These are phyloP conservation scores for Chytriomyces sp. DNA, from an alignment of 192 early-diverging fungal genomes.

Conservation along the genomic window DNA sequence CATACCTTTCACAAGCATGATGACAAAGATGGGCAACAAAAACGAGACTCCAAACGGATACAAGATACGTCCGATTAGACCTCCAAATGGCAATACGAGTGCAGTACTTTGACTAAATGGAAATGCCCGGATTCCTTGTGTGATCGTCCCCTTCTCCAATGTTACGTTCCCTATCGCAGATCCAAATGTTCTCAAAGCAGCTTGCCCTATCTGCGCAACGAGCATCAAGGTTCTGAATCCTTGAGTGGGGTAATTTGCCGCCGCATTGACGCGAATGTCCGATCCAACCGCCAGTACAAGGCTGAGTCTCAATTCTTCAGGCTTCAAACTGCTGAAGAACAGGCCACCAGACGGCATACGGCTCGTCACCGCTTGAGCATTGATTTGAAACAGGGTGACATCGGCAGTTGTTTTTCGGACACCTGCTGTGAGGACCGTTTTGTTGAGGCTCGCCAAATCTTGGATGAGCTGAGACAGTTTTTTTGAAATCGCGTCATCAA, in stretches of 20 bases:
- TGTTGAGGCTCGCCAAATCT: constrained; percentile 42
- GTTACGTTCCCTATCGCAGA: constrained; percentile 12
- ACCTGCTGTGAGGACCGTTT: constrained; percentile 10
- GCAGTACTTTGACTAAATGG: constrained; percentile 51
- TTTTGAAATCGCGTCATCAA: constrained; percentile 35
- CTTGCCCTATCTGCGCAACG: constrained; percentile 46
- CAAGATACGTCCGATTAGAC: constrained; percentile 64
- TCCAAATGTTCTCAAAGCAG: constrained; percentile 39
- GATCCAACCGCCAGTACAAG: constrained; percentile 34
- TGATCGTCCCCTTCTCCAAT: constrained; percentile 49
- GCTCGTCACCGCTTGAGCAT: constrained; percentile 30
- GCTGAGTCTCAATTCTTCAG: constrained; percentile 32
- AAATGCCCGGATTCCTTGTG: constrained; percentile 66
- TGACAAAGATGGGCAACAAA: constrained; percentile 70
- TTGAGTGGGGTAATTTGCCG: constrained; percentile 54
- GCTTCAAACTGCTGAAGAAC: constrained; percentile 52
- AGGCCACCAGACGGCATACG: constrained; percentile 61
- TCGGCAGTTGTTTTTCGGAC: constrained; percentile 1
- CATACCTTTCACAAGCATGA: constrained; percentile 60
- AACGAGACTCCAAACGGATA: constrained; percentile 79
- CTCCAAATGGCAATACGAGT: constrained; percentile 56
- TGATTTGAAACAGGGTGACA: constrained; percentile 20
- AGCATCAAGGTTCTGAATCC: constrained; percentile 55
- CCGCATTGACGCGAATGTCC: constrained; percentile 49
- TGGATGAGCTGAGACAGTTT: constrained; percentile 26